phyloP scores from a whole-genome alignment of 2,329 filamentous ascomycete genomes.

The Fusarium goolgardi region DNA sequence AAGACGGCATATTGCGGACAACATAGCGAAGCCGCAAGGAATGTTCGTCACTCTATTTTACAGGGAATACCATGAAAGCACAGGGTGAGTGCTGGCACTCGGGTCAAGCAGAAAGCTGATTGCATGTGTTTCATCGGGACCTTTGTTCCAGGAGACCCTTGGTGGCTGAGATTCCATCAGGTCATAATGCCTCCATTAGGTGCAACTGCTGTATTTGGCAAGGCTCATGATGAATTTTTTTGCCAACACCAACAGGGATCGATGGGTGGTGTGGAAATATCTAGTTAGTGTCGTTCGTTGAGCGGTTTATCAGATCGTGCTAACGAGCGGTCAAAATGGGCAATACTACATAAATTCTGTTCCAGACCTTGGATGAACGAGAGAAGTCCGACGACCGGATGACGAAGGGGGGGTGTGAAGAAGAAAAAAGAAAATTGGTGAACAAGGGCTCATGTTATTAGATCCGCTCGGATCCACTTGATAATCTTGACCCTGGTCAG shows the following conservation, averaged over 20 bases:
- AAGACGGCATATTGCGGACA: background rate
- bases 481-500: constrained; percentile 20
- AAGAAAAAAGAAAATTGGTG: background rate
- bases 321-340: constrained; percentile 20
- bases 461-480: constrained; percentile 42
- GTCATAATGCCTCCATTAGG: constrained; percentile 1
- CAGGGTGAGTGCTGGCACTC: too few relatives aligned
- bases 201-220: background rate
- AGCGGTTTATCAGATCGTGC: constrained; percentile 40
- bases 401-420: constrained; percentile 12
- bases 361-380: background rate
- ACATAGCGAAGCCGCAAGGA: too few relatives aligned
- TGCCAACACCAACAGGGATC: background rate
- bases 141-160: background rate
- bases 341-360: constrained; percentile 1
- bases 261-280: background rate
- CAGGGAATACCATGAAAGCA: background rate
- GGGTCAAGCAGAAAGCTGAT: background rate
- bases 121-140: background rate
- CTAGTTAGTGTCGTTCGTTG: constrained; percentile 8
- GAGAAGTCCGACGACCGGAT: constrained; percentile 30
- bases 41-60: background rate
- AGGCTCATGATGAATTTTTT: background rate
- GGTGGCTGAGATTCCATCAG: background rate
- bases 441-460: constrained; percentile 42